Conservation (phyloP, 805 yeast genomes). For the Candida dendrica region DNA sequence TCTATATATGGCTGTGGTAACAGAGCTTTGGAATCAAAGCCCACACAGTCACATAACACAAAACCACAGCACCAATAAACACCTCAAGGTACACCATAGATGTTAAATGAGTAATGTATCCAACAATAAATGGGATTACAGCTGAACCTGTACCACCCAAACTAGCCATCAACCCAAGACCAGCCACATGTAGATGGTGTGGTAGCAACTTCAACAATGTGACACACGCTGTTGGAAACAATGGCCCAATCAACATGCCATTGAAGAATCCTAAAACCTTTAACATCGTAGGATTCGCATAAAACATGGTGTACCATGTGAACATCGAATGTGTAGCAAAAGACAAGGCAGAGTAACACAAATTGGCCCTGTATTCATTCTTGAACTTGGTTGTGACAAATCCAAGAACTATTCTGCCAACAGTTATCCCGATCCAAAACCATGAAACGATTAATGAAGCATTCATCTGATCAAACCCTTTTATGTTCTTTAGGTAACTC, state of each 20-base stretch:
- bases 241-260: slow-evolving; percentile 63
- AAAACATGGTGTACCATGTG: slow-evolving; percentile 7
- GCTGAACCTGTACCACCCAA: slow-evolving; percentile 88
- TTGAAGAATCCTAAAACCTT: slow-evolving; percentile 31
- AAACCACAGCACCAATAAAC: slow-evolving; percentile 5
- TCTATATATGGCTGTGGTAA: not conserved
- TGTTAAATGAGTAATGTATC: slow-evolving; percentile 26
- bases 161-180: slow-evolving; percentile 70
- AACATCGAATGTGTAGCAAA: slow-evolving; percentile 20
- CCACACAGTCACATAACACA: slow-evolving; percentile 8
- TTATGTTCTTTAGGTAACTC: slow-evolving; percentile 50
- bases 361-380: slow-evolving; percentile 35
- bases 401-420: slow-evolving; percentile 54
- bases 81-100: slow-evolving; percentile 22
- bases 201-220: slow-evolving; percentile 60
- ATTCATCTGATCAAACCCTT: slow-evolving; percentile 36
- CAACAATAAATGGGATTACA: slow-evolving; percentile 58
- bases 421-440: slow-evolving; percentile 65
- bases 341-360: slow-evolving; percentile 27
- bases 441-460: slow-evolving; percentile 64
- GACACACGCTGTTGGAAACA: slow-evolving; percentile 66
- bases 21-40: not conserved
- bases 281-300: slow-evolving; percentile 31
- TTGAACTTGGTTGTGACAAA: slow-evolving; percentile 42
- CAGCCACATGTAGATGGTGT: slow-evolving; percentile 47